Conservation (phyloP, 148 eudicot species). For the Limonium bicolor region DNA sequence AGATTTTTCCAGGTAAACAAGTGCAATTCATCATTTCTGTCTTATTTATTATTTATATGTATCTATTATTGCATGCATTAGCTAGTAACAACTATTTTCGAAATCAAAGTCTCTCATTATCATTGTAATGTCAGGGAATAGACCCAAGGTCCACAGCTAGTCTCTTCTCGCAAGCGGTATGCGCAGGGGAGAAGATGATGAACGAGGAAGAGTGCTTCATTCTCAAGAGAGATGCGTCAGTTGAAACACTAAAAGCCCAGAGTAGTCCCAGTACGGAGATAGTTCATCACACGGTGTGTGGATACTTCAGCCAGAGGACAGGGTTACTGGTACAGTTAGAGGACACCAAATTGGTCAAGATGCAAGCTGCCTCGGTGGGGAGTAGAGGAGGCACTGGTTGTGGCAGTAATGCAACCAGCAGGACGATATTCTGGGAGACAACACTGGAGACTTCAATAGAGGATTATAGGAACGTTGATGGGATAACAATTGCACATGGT, state of each 20-base stretch:
- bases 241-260: conserved; percentile 47
- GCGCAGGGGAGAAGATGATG: conserved; percentile 62
- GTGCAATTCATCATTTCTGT: neutral
- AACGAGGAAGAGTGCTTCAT: conserved; percentile 75
- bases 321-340: conserved; percentile 68
- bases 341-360: conserved; percentile 64
- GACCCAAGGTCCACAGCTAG: conserved; percentile 82
- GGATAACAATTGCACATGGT: conserved; percentile 75
- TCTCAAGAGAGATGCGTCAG: conserved; percentile 55
- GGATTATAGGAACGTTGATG: conserved; percentile 75
- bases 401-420: too few species aligned
- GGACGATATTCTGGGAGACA: conserved; percentile 96
- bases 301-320: conserved; percentile 85
- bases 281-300: conserved; percentile 74
- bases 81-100: neutral
- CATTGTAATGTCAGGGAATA: conserved; percentile 41
- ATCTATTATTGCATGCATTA: neutral
- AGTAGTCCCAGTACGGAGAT: conserved; percentile 74
- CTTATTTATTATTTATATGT: neutral
- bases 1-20: conserved; percentile 3
- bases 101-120: too few species aligned
- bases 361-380: conserved; percentile 41
- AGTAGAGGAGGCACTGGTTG: conserved; percentile 47
- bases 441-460: conserved; percentile 76
- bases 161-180: conserved; percentile 55